phyloP scores from a whole-genome alignment of 108 stramenopile genomes.

The Cylindrotheca fusiformis region DNA sequence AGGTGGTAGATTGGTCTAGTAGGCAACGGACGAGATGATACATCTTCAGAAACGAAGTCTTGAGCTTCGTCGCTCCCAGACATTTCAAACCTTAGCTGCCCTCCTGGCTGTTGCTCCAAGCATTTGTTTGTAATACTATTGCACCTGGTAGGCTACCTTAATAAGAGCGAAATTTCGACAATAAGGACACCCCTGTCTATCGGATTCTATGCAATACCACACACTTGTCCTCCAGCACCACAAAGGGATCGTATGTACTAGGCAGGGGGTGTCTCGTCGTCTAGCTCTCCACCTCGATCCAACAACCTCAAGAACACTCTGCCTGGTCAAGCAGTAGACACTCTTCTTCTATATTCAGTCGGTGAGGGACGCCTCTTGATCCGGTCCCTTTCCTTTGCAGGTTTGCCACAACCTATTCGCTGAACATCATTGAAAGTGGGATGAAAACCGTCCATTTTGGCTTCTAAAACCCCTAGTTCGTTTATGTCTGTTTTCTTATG shows the following conservation, averaged over 20 bases:
- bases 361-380: constrained; percentile 68
- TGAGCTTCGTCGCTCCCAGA: constrained; percentile 10
- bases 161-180: constrained; percentile 70
- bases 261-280: constrained; percentile 77
- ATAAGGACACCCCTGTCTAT: constrained; percentile 56
- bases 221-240: constrained; percentile 72
- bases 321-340: constrained; percentile 73
- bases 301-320: constrained; percentile 69
- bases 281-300: constrained; percentile 75
- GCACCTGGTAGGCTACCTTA: constrained; percentile 55
- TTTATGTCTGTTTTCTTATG: no score
- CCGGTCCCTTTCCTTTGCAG: constrained; percentile 84
- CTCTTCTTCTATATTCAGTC: constrained; percentile 76
- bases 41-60: constrained; percentile 16
- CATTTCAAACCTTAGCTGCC: constrained; percentile 30
- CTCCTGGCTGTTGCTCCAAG: constrained; percentile 21
- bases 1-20: constrained; percentile 81
- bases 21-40: no score
- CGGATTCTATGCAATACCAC: constrained; percentile 65
- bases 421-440: constrained; percentile 81
- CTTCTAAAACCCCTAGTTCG: no score
- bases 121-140: constrained; percentile 31
- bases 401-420: constrained; percentile 78
- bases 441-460: constrained; percentile 60
- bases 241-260: constrained; percentile 76